Evolutionary conservation across 23 red algal species (phyloP), one percentile per base, ranked within the genome.

Genomic region (Agarophyton chilense): DNA sequence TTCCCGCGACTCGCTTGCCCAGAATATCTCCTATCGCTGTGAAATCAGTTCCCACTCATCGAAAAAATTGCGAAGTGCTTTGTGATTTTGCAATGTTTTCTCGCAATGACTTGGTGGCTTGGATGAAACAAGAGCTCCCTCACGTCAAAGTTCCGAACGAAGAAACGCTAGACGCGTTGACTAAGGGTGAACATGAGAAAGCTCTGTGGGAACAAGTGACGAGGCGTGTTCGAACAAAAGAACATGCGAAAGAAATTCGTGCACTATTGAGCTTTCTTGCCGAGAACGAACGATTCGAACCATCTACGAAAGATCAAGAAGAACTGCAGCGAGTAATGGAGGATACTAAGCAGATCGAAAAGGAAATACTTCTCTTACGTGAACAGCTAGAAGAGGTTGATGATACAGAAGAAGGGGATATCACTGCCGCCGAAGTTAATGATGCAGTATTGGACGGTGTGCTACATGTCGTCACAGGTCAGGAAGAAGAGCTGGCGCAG

Each of bases 121-220:
- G 68, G 68, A 74, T 74, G n/a, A 47, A 74, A 74, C 2, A n/a
- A 74, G 68, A 74, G 68, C 68, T 74, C 24, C 68, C 68, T 43
- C 19, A 43, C 19, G 25, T 74, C 24, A 43, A 74, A 49, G 68
- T 74, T 2, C 68, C 68, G 0, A 47, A 18, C 41, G 68, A 74
- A 47, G 41, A 74, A 49, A 74, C 68, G 2, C 43, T 74, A 32
- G 13, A 49, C 21, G 68, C 68, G 8, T 8, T 74, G 12, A 74
- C 68, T 21, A 49, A 74, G 47, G 40, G 68, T 29, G 29, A 74
- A 26, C 21, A 74, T 46, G 40, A 49, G 8, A 46, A 74, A 47
- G 43, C 21, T 74, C 68, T 74, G 4, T 74, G 68, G 68, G n/a
- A 74, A 47, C 7, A 25, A 38, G 68, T 74, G 4, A 49, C 43